Evolutionary conservation across 257 asterid species (phyloP), one percentile per base, ranked within the genome.

Genomic region (Solanum tarijense): DNA sequence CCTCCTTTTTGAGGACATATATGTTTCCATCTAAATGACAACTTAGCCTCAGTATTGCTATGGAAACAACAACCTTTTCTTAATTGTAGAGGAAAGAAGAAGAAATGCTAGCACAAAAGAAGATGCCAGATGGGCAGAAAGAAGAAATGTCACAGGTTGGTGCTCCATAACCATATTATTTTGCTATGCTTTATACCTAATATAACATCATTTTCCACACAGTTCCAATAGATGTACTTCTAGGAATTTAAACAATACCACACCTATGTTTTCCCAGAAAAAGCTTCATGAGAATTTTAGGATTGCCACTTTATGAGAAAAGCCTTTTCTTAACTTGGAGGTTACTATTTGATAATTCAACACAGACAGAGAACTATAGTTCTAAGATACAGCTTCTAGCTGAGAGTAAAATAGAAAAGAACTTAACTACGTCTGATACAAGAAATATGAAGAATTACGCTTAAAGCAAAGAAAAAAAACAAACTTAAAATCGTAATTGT

Each of bases 141-240:
- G 91, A 89, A 87, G 91, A 87, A 83, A 87, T 89, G 66, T 89
- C 91, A 55, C 91, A 89, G 89, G 91, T 88, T 58, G 35, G 27
- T 48, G 69, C 13, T 1, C 31, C 69, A 18, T 82, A 48, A 82
- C 86, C 69, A 29, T 31, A 10, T 31, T 82, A 29, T 82, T 82
- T 82, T 48, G 31, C 14, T 48, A 31, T 82, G 29, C 31, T 82
- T 29, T 81, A 2, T 29, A 20, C 39, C 21, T 18, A 48, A 29
- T 31, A 82, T 18, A 3, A 82, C 35, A 48, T 31, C 86, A 82
- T 48, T 13, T 43, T 46, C 38, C 66, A 38, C 35, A 43, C 16
- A 79, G 25, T 43, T 76, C 21, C 84, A 79, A 5, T 43, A 79
- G 84, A 79, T 79, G 21, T 14, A 79, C 84, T 79, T 79, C 5